Conservation (phyloP, 2,329 filamentous ascomycete species). For the Malbranchea zuffiana region DNA sequence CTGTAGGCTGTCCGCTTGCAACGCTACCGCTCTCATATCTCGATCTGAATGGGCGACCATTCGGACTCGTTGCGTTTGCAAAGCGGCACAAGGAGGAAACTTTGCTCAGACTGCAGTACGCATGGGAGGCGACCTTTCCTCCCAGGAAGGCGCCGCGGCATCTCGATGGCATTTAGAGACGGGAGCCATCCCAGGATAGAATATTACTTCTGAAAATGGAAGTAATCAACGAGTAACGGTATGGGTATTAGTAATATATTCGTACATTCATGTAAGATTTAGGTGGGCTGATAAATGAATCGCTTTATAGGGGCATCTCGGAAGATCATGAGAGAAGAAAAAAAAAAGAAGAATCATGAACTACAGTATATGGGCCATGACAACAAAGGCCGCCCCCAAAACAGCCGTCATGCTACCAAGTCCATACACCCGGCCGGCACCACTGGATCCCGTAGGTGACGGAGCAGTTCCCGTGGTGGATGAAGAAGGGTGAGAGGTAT, state of each 20-base stretch:
- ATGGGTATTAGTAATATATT: no score
- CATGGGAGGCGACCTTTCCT: slow-evolving; percentile 14
- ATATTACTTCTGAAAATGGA: no score
- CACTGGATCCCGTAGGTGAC: slow-evolving; percentile 1
- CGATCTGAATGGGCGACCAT: slow-evolving; percentile 14
- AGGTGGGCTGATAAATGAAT: no score
- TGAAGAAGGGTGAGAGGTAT: not conserved
- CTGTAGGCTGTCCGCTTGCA: slow-evolving; percentile 14
- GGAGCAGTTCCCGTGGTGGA: slow-evolving; percentile 1
- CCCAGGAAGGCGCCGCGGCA: slow-evolving; percentile 4
- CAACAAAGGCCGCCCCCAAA: not conserved
- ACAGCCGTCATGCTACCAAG: no score
- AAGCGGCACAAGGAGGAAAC: slow-evolving; percentile 6
- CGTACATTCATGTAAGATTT: no score
- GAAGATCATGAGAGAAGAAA: no score
- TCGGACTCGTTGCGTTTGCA: slow-evolving; percentile 13
- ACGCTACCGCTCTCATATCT: slow-evolving; percentile 12
- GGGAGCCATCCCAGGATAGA: no score
- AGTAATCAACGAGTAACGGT: no score
- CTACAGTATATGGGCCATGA: not conserved
- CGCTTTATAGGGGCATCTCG: no score
- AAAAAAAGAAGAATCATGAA: no score
- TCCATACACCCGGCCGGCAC: no score
- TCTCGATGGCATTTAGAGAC: no score
- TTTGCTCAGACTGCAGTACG: slow-evolving; percentile 11